Evolutionary conservation across 768 basidiomycete species (phyloP).

Genomic region (Termitomyces sp.): DNA sequence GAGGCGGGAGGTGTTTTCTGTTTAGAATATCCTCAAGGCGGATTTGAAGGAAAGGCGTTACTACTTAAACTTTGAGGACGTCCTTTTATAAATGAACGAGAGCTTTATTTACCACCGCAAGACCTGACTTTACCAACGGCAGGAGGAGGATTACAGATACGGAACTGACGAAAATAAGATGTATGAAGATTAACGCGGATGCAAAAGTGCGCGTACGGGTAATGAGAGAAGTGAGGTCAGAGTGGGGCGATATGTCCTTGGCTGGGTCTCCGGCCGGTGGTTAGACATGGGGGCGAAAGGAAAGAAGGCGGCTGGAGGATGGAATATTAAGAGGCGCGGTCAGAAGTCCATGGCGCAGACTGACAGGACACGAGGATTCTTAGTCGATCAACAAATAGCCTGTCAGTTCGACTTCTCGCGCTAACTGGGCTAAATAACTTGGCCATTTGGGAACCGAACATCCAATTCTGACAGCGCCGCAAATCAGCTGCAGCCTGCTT

Average conservation of each 20-base stretch:
- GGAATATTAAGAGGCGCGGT: slow-evolving; percentile 2
- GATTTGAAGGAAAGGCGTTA: slow-evolving; percentile 65
- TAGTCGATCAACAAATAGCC: slow-evolving; percentile 16
- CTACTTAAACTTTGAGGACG: slow-evolving; percentile 21
- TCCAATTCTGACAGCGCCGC: neutral
- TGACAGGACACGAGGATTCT: slow-evolving; percentile 10
- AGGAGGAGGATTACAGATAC: slow-evolving; percentile 66
- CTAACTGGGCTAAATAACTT: slow-evolving; percentile 5
- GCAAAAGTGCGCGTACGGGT: slow-evolving; percentile 24
- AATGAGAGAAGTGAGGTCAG: slow-evolving; percentile 30
- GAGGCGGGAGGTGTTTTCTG: slow-evolving; percentile 72
- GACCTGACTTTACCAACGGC: slow-evolving; percentile 66
- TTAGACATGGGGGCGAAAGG: slow-evolving; percentile 13
- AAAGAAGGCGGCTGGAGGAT: neutral
- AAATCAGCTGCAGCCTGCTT: neutral
- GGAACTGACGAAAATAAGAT: slow-evolving; percentile 27
- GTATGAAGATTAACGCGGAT: neutral
- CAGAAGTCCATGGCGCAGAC: slow-evolving; percentile 1
- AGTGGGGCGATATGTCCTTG: slow-evolving; percentile 21
- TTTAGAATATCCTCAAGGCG: slow-evolving; percentile 72
- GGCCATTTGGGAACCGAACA: slow-evolving; percentile 13
- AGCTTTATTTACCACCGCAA: slow-evolving; percentile 38
- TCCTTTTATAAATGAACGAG: neutral
- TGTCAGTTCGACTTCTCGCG: slow-evolving; percentile 8
- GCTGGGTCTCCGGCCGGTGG: slow-evolving; percentile 19